These are phyloP conservation scores for Russula lepida DNA, from an alignment of 768 basidiomycete species.

Conservation along the genomic window DNA sequence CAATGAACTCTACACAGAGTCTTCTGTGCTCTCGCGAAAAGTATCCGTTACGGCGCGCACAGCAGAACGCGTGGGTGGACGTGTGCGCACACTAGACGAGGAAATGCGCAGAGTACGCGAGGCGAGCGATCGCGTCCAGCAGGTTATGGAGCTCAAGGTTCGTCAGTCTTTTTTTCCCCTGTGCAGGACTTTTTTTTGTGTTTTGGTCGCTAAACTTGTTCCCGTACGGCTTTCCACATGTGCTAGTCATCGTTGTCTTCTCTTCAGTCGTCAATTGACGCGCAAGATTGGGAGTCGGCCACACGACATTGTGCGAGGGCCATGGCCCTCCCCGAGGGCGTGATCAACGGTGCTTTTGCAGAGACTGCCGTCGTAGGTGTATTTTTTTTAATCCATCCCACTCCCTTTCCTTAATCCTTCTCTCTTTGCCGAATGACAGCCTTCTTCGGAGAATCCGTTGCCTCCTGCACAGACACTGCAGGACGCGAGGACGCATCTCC, in stretches of 20 bases:
- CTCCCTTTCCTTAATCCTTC: neutral
- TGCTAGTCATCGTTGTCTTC: conserved; percentile 56
- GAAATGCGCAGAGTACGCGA: conserved; percentile 88
- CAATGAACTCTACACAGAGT: conserved; percentile 53
- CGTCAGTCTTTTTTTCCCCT: conserved; percentile 10
- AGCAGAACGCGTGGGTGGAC: conserved; percentile 84
- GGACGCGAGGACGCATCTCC: conserved; percentile 61
- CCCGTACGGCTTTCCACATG: neutral
- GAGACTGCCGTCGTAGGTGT: conserved; percentile 70
- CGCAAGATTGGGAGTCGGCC: conserved; percentile 93
- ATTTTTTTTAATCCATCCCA: neutral
- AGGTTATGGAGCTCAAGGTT: conserved; percentile 94
- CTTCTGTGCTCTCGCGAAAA: conserved; percentile 42
- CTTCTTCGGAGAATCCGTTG: conserved; percentile 78
- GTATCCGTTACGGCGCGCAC: conserved; percentile 71
- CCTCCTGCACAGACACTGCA: conserved; percentile 82
- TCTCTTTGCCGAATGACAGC: conserved; percentile 40
- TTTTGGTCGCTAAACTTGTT: neutral
- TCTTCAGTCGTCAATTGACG: conserved; percentile 55
- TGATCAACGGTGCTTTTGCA: conserved; percentile 79
- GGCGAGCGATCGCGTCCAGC: conserved; percentile 84
- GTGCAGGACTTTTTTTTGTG: neutral
- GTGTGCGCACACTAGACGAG: conserved; percentile 81
- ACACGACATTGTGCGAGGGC: conserved; percentile 85
- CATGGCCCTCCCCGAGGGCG: conserved; percentile 71